Percentiles rank a stretch among this genome's conserved stretches.
Evolutionary conservation across 306 rosid genomes (phyloP).

Genomic region (Psophocarpus tetragonolobus): DNA sequence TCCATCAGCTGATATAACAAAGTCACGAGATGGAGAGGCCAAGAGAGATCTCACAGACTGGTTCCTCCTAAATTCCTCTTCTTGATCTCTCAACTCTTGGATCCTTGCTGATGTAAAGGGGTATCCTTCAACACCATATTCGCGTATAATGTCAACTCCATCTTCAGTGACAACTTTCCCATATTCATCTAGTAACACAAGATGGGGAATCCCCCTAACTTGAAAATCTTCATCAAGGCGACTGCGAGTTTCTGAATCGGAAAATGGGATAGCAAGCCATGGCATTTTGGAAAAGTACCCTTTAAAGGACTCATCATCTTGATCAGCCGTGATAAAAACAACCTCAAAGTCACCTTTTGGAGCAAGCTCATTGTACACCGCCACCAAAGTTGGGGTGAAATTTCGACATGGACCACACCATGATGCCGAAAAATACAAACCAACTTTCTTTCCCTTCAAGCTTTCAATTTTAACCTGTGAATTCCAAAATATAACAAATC

Average conservation of each 20-base stretch:
- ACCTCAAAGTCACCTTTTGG: conserved; percentile 63
- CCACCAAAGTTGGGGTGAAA: conserved; percentile 62
- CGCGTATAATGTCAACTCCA: conserved; percentile 48
- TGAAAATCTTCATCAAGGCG: conserved; percentile 53
- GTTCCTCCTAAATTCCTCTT: conserved; percentile 54
- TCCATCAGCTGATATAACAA: conserved; percentile 57
- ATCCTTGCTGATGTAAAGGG: conserved; percentile 62
- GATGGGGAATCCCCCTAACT: conserved; percentile 64
- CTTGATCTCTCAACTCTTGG: conserved; percentile 49
- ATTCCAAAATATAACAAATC: conserved; percentile 17
- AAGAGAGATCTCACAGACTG: conserved; percentile 59
- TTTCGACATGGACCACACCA: conserved; percentile 66
- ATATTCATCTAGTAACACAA: conserved; percentile 52
- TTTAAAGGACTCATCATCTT: conserved; percentile 58
- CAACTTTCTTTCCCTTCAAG: conserved; percentile 68
- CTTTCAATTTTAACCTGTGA: conserved; percentile 64
- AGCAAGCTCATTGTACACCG: conserved; percentile 53
- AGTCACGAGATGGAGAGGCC: conserved; percentile 55
- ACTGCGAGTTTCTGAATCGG: conserved; percentile 51
- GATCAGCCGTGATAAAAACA: conserved; percentile 55
- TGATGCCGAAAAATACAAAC: conserved; percentile 74
- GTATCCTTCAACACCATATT: conserved; percentile 57
- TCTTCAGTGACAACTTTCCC: conserved; percentile 49
- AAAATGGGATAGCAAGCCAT: conserved; percentile 76
- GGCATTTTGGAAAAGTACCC: conserved; percentile 77